Percentiles rank a stretch among this genome's conserved stretches.
Conservation (phyloP, 2,329 filamentous ascomycete species). For the Penicillium carneum region DNA sequence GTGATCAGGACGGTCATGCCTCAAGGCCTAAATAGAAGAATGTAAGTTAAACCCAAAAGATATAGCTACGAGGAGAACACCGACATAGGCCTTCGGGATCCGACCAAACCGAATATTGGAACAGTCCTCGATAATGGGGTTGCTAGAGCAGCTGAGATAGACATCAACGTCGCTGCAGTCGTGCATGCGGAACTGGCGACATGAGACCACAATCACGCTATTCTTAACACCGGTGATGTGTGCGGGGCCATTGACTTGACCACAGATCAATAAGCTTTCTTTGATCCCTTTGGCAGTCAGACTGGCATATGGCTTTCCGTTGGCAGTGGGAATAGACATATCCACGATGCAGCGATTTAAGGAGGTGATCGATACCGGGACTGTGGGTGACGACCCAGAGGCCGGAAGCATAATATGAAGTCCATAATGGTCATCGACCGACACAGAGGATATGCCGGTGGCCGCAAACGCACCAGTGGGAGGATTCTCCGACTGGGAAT, state of each 20-base stretch:
- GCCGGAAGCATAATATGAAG: constrained; percentile 79
- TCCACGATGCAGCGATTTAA: constrained; percentile 78
- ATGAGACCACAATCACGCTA: constrained; percentile 78
- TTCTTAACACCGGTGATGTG: constrained; percentile 79
- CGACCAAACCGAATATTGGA: constrained; percentile 77
- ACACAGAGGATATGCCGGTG: constrained; percentile 60
- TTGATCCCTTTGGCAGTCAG: constrained; percentile 73
- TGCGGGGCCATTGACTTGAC: constrained; percentile 77
- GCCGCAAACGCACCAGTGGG: constrained; percentile 65
- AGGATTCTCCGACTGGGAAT: constrained; percentile 31
- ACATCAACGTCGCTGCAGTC: constrained; percentile 81
- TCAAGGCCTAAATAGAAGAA: constrained; percentile 36
- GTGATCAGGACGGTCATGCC: constrained; percentile 42
- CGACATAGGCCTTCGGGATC: constrained; percentile 73
- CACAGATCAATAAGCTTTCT: constrained; percentile 76
- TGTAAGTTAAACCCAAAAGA: constrained; percentile 13
- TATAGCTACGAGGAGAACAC: constrained; percentile 41
- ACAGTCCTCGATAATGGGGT: constrained; percentile 95
- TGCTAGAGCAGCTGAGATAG: constrained; percentile 80
- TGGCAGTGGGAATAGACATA: constrained; percentile 70
- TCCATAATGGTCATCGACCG: constrained; percentile 71
- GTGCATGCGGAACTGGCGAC: constrained; percentile 92
- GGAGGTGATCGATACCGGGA: constrained; percentile 75
- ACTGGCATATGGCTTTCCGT: constrained; percentile 72
- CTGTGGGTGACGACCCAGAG: constrained; percentile 73